Evolutionary conservation across 148 eudicot genomes (phyloP).

Genomic region (Persicaria maculosa): DNA sequence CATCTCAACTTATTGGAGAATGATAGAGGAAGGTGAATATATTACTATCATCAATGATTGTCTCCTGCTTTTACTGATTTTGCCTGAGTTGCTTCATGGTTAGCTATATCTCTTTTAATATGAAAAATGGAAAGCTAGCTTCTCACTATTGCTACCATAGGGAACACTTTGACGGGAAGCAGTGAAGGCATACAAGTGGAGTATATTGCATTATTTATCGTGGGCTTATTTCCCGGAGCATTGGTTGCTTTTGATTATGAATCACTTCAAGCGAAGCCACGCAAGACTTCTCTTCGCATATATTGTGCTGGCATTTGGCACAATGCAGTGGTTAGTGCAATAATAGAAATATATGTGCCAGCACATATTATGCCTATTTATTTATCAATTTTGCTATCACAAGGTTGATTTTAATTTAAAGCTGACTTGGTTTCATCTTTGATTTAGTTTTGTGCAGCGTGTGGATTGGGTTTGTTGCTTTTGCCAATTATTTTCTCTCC

Average conservation of each 20-base stretch:
- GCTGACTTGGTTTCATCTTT: conserved; percentile 21
- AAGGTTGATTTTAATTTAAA: conserved; percentile 3
- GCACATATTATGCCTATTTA: too few relatives aligned
- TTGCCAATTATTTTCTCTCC: conserved; percentile 69
- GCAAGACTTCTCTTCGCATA: conserved; percentile 61
- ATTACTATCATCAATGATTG: too few relatives aligned
- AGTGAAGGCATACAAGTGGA: conserved; percentile 90
- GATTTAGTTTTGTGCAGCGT: conserved; percentile 70
- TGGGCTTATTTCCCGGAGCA: conserved; percentile 89
- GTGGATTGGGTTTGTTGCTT: conserved; percentile 62
- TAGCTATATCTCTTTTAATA: neutral
- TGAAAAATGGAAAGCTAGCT: conserved; percentile 10
- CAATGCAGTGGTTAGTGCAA: conserved; percentile 71
- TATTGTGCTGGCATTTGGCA: conserved; percentile 99
- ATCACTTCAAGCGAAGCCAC: conserved; percentile 48
- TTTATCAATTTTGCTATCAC: neutral
- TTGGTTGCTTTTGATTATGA: conserved; percentile 77
- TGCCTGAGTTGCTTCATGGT: neutral
- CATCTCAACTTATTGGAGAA: neutral
- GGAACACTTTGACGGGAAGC: conserved; percentile 33
- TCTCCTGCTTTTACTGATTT: neutral
- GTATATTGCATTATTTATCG: conserved; percentile 74
- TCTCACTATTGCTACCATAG: conserved; percentile 38
- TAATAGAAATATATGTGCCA: neutral
- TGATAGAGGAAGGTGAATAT: neutral